These are phyloP conservation scores for Hypoxylon sp. DNA, from an alignment of 2,329 filamentous ascomycete species.

Conservation along the genomic window DNA sequence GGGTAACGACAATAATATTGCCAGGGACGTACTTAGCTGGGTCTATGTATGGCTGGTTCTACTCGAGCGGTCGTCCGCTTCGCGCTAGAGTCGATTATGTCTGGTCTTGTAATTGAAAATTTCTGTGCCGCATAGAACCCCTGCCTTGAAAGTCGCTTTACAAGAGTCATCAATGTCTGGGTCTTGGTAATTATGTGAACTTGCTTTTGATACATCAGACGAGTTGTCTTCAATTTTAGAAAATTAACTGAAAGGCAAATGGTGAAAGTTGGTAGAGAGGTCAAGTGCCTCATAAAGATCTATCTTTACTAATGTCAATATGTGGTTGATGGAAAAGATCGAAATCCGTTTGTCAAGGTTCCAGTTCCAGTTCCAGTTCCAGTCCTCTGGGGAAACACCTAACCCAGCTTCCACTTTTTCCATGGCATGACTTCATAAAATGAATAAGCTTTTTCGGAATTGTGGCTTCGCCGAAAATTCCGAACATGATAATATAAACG, in stretches of 20 bases:
- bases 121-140: neutral
- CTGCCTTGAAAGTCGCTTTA: neutral
- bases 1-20: no score
- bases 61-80: neutral
- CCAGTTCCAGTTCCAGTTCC: no score
- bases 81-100: no score
- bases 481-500: conserved; percentile 3
- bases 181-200: no score
- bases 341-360: no score
- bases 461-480: neutral
- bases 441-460: neutral
- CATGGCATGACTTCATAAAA: neutral
- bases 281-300: neutral
- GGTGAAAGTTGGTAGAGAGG: no score
- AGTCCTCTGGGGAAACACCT: neutral
- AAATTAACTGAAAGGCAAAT: neutral
- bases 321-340: neutral
- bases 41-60: neutral
- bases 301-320: neutral
- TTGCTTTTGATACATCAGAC: neutral
- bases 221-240: neutral
- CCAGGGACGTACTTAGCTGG: no score
- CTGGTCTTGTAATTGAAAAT: neutral
- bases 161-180: neutral
- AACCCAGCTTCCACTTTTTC: neutral